A percentile compares a stretch with the other conserved stretches of the same genome.
Evolutionary conservation across 768 basidiomycete genomes (phyloP).

Genomic region (Rhizopogon rudus): DNA sequence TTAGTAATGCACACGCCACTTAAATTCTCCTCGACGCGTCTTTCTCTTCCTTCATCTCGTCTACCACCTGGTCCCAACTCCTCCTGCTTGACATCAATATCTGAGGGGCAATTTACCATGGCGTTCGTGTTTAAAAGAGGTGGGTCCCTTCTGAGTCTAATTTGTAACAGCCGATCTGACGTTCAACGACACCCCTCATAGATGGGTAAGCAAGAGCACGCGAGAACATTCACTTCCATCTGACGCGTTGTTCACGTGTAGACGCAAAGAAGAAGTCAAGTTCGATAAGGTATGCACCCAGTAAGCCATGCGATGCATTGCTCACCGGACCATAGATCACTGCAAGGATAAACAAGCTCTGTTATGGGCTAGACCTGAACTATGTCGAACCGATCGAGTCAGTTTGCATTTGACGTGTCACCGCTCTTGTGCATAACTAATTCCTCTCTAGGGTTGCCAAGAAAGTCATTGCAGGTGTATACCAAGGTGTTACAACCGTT

Average conservation of each 20-base stretch:
- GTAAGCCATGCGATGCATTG: constrained; percentile 11
- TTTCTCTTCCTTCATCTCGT: constrained; percentile 8
- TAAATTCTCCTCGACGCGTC: constrained; percentile 29
- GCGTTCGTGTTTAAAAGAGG: constrained; percentile 57
- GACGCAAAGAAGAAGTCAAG: constrained; percentile 87
- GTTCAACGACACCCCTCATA: constrained; percentile 15
- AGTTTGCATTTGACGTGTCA: not conserved
- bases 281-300: constrained; percentile 75
- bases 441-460: constrained; percentile 62
- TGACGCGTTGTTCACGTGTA: constrained; percentile 28
- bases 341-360: constrained; percentile 81
- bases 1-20: constrained; percentile 16
- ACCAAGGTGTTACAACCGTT: constrained; percentile 93
- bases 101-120: constrained; percentile 24
- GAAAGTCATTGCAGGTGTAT: constrained; percentile 91
- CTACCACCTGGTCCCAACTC: constrained; percentile 13
- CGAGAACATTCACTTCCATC: constrained; percentile 7
- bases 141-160: constrained; percentile 20
- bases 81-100: constrained; percentile 3
- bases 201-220: constrained; percentile 40
- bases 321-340: constrained; percentile 57
- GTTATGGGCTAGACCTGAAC: constrained; percentile 91
- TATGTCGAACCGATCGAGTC: constrained; percentile 90
- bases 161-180: constrained; percentile 6
- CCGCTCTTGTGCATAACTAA: constrained; percentile 6